phyloP scores from a whole-genome alignment of 2,329 filamentous ascomycete genomes.

The Stachybotrys chartarum region DNA sequence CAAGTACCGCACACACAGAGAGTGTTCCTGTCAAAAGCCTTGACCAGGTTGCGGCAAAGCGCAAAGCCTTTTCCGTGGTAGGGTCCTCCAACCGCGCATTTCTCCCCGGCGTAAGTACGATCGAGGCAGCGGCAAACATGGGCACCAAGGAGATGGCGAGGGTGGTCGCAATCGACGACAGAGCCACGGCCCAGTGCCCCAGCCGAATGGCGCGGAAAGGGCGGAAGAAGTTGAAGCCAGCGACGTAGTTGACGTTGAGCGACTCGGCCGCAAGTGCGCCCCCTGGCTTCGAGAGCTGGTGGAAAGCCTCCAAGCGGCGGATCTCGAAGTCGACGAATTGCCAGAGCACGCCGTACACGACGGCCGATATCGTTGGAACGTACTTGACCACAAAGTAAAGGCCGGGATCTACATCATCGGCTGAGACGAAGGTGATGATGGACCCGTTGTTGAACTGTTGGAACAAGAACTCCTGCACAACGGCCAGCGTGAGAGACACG shows the following conservation, averaged over 20 bases:
- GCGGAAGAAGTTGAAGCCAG: slow-evolving; percentile 57
- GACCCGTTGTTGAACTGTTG: slow-evolving; percentile 37
- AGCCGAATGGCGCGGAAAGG: slow-evolving; percentile 56
- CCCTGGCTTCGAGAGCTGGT: slow-evolving; percentile 53
- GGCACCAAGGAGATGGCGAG: slow-evolving; percentile 63
- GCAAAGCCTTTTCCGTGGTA: slow-evolving; percentile 42
- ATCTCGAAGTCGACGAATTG: slow-evolving; percentile 61
- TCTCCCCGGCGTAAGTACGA: slow-evolving; percentile 49
- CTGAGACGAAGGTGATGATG: slow-evolving; percentile 41
- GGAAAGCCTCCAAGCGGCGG: slow-evolving; percentile 58
- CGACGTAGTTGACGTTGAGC: slow-evolving; percentile 69
- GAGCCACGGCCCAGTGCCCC: slow-evolving; percentile 60
- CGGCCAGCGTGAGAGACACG: slow-evolving; percentile 45
- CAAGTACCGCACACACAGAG: slow-evolving; percentile 49
- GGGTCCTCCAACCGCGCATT: slow-evolving; percentile 33
- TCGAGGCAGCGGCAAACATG: slow-evolving; percentile 56
- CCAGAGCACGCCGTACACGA: slow-evolving; percentile 58
- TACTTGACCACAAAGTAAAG: slow-evolving; percentile 59
- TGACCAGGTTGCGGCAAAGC: slow-evolving; percentile 52
- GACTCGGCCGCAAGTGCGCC: slow-evolving; percentile 58
- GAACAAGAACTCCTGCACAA: slow-evolving; percentile 47
- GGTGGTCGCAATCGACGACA: slow-evolving; percentile 57
- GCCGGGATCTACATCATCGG: slow-evolving; percentile 40
- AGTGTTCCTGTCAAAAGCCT: slow-evolving; percentile 52
- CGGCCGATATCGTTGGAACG: slow-evolving; percentile 52